Conservation (phyloP, 352 stramenopile species). For the Globisporangium irregulare region DNA sequence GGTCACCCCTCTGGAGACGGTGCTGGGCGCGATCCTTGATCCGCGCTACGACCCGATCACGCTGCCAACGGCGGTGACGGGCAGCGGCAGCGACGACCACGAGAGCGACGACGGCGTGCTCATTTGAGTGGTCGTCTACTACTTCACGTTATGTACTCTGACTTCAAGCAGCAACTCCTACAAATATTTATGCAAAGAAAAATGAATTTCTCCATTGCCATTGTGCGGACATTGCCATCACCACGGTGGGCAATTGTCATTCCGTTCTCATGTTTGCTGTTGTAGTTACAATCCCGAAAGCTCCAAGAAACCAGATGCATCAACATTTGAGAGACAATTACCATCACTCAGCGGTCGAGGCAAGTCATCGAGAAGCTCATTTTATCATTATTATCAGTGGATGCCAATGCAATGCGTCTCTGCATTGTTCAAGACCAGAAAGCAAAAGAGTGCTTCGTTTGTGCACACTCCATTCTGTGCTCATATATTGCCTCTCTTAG, state of each 20-base stretch:
- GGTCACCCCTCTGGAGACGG: conserved; percentile 19
- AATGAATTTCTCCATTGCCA: neutral
- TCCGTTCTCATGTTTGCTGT: neutral
- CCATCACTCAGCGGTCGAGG: neutral
- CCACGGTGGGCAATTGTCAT: too few relatives aligned
- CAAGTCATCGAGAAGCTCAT: neutral
- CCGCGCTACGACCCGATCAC: conserved; percentile 45
- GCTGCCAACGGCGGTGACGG: conserved; percentile 15
- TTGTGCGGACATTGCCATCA: too few relatives aligned
- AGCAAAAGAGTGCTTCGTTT: neutral
- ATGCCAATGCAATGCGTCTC: neutral
- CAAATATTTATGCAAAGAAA: neutral
- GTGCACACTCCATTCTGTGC: neutral
- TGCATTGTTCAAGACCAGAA: neutral
- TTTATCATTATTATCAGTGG: neutral
- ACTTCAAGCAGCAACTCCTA: neutral
- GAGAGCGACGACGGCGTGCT: conserved; percentile 17
- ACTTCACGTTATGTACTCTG: neutral
- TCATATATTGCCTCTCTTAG: conserved; percentile 1
- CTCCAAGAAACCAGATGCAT: too few relatives aligned
- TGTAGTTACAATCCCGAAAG: too few relatives aligned
- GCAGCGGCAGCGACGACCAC: neutral
- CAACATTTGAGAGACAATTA: neutral
- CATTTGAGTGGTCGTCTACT: neutral
- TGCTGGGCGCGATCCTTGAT: conserved; percentile 24